Evolutionary conservation across 129 eudicot species (phyloP), one percentile per base, ranked within the genome.

Genomic region (Erigeron canadensis): DNA sequence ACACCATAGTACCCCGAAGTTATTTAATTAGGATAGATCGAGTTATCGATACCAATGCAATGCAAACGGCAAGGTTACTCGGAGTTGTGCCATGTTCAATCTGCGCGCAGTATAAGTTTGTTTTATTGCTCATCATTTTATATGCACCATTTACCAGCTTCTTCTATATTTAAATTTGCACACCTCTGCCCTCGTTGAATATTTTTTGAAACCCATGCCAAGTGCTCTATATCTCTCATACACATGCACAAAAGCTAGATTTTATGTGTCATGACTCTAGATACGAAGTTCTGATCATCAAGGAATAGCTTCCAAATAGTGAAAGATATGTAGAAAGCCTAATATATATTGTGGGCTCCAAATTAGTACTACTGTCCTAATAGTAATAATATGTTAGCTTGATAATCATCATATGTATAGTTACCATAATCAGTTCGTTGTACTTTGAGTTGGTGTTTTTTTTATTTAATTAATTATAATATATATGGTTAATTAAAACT

Each of bases 141-240:
- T 75, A 47, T 47, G 23, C 62, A 67, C 43, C 48, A 44, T 55
- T 34, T 65, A 66, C 55, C 38, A 72, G 60, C n/a, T 59, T 44
- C 42, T 70, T 53, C 38, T 48, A 75, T 77, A 41, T 70, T 77
- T 77, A 77, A 77, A 77, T 21, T 21, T 70, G 65, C 71, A 56
- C 61, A 70, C 43, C 28, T 61, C 76, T n/a, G n/a, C n/a, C 71
- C 76, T 77, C 57, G 76, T 65, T 75, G 40, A 69, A 23, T 17
- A n/a, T 62, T 69, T 77, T 42, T 77, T 50, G 54, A 37, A 47
- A 63, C 22, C 81, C 77, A 63, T 71, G 81, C 51, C 73, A 44
- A 10, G 63, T 54, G 70, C 50, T 71, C 65, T 48, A 48, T 55
- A 28, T 68, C 71, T 59, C 38, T 12, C 68, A 43, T 37, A 56